Conservation (phyloP, 169 alveolate genomes). For the Plasmodium gallinaceum region DNA sequence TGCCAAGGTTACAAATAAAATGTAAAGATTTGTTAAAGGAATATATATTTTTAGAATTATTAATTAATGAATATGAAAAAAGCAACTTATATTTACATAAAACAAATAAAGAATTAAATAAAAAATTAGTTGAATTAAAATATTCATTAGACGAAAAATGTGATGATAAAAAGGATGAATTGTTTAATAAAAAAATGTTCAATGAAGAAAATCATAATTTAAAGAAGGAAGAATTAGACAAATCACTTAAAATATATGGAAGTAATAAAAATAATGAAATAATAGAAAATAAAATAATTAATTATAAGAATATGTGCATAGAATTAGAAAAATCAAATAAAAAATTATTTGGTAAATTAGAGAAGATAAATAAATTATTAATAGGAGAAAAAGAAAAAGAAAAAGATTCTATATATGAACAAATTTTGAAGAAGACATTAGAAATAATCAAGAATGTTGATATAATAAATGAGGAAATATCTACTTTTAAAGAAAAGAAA, state of each 20-base stretch:
- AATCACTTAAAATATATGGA: not conserved
- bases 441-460: constrained; percentile 37
- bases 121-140: not conserved
- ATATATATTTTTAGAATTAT: constrained; percentile 3
- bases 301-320: constrained; percentile 12
- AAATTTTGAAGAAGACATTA: constrained; percentile 24
- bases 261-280: not conserved
- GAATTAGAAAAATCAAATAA: constrained; percentile 5
- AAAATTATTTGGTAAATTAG: not conserved
- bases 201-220: too few relatives aligned
- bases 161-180: not conserved
- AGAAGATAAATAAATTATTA: not conserved
- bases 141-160: not conserved
- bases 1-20: constrained; percentile 1
- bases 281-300: not conserved
- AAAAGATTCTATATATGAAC: constrained; percentile 5
- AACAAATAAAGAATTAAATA: constrained; percentile 4
- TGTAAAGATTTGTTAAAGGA: constrained; percentile 12
- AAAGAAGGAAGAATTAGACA: not conserved
- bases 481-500: not conserved
- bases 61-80: constrained; percentile 7
- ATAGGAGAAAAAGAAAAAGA: not conserved
- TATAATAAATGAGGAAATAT: constrained; percentile 23
- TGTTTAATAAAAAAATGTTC: not conserved
- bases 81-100: not conserved